Base-by-base conservation (phyloP, 805 yeast species). In the Suhomyces vadensis region DNA sequence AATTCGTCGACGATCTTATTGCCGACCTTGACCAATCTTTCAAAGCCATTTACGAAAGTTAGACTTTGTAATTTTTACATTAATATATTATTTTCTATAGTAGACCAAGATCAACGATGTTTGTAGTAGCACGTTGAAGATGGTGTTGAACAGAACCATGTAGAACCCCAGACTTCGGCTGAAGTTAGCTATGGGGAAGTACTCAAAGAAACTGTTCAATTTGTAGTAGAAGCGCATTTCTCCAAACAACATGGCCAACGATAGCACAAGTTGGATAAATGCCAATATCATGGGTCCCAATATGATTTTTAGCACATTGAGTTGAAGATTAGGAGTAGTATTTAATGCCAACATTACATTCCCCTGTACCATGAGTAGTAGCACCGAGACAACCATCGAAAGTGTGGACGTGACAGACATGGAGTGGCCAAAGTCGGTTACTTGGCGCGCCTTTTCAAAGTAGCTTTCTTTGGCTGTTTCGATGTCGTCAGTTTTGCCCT, bases 11-110 rank as follows among this genome's bases (percentile, higher is more conserved):
- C 23, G 96, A 88, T 60, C 74, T 88, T 63, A 71, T 87, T 48
- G 75, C 69, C 6, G 96, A 88, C 57, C 69, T 90, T 56, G 90
- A 89, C 58, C 90, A 87, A 69, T 78, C 97, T 26, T 87, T 94
- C 71, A 77, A 78, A 57, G 68, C 67, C 37, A 86, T 83, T 36
- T 85, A 75, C 57, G 58, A 16, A 13, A 38, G 19, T 21, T 38
- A 26, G n/a, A 20, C 20, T 5, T 5, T 36, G 7, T 19, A n/a
- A 7, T 21, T 5, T 6, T 8, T 11, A 7, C 27, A 36, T 36
- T 11, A 3, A 38, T 16, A n/a, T 31, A 26, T 19, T 19, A 38
- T 20, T 26, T 20, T 38, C 33, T 38, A 38, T 25, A 38, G 19
- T n/a, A 25, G 3, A 24, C 13, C 31, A 24, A 22, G 16, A 37